Evolutionary conservation across 306 rosid species (phyloP).

Genomic region (Ochetophila trinervis): DNA sequence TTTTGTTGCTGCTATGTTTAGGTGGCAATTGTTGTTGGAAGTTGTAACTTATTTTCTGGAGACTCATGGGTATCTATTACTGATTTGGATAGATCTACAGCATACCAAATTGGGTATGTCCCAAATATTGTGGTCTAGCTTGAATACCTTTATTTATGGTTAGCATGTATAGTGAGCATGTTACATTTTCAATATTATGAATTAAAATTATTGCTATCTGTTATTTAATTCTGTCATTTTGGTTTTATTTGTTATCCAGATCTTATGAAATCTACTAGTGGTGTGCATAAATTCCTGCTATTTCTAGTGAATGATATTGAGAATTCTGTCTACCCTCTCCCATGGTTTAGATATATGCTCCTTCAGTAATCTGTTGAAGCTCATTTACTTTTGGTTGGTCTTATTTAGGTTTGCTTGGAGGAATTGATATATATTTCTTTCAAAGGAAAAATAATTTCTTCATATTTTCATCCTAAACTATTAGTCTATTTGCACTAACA

Average conservation of each 20-base stretch:
- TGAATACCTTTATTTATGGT: neutral
- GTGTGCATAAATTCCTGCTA: too few relatives aligned
- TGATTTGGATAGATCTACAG: conserved; percentile 41
- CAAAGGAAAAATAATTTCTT: neutral
- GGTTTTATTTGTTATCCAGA: neutral
- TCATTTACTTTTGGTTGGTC: too few relatives aligned
- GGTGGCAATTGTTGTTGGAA: conserved; percentile 44
- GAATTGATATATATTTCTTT: neutral
- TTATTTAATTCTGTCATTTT: neutral
- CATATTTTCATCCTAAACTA: neutral
- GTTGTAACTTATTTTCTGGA: conserved; percentile 41
- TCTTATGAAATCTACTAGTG: too few relatives aligned
- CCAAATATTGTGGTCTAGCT: neutral
- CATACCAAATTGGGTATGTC: conserved; percentile 40
- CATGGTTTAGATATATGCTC: neutral
- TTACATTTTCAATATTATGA: neutral
- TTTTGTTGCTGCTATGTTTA: neutral
- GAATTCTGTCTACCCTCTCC: too few relatives aligned
- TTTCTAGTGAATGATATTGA: too few relatives aligned
- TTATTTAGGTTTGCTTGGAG: neutral
- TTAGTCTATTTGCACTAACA: conserved; percentile 8
- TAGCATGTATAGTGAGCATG: neutral
- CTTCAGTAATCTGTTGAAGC: neutral
- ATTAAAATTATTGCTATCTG: neutral
- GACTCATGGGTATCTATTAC: conserved; percentile 38